Percentiles rank a stretch among this genome's conserved stretches.
Conservation (phyloP, 2,329 filamentous ascomycete species). For the Paramyrothecium roridum region DNA sequence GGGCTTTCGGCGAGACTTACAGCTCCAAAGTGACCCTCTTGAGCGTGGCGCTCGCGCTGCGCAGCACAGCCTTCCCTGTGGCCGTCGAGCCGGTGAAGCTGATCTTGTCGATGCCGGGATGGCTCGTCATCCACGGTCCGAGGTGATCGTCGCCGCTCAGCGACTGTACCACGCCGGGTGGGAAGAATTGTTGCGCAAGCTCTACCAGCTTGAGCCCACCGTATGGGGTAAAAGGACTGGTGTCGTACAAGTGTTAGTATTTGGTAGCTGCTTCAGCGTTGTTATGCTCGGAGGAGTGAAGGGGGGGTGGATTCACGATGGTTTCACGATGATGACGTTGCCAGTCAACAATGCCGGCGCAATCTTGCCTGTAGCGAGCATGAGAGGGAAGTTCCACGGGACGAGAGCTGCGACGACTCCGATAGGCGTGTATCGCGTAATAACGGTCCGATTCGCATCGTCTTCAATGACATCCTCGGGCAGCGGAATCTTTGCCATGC, state of each 20-base stretch:
- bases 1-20: slow-evolving; percentile 17
- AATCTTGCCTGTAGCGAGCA: slow-evolving; percentile 50
- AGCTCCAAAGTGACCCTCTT: slow-evolving; percentile 62
- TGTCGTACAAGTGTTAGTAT: no score
- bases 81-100: slow-evolving; percentile 60
- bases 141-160: slow-evolving; percentile 59
- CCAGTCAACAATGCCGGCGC: slow-evolving; percentile 54
- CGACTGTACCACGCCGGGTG: slow-evolving; percentile 59
- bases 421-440: slow-evolving; percentile 33
- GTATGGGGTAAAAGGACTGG: slow-evolving; percentile 52
- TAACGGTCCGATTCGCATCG: slow-evolving; percentile 21
- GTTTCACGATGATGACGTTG: slow-evolving; percentile 54
- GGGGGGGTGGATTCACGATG: slow-evolving; percentile 33
- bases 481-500: slow-evolving; percentile 25
- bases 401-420: slow-evolving; percentile 45
- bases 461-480: slow-evolving; percentile 37
- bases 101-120: slow-evolving; percentile 60
- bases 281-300: no score
- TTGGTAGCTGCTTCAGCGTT: no score
- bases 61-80: slow-evolving; percentile 60
- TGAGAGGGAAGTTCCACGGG: slow-evolving; percentile 57
- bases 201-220: slow-evolving; percentile 58
- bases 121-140: slow-evolving; percentile 55
- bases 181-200: slow-evolving; percentile 54
- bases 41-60: slow-evolving; percentile 50